phyloP scores from a whole-genome alignment of 345 rosid genomes.

The Heritiera littoralis region DNA sequence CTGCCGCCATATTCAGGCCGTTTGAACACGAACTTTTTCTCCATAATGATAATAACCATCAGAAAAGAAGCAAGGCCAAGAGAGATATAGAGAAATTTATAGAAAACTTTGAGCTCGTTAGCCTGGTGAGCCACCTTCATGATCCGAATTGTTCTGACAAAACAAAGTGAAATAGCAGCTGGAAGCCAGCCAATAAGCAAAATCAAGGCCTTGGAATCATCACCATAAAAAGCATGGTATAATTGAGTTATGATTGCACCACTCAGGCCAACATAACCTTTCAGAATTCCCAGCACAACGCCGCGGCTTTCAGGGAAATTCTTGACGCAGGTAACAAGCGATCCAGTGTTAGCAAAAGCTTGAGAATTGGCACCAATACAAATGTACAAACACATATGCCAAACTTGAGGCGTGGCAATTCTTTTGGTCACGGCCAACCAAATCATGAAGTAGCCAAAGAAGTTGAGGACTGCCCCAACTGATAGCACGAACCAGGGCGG shows the following conservation, averaged over 20 bases:
- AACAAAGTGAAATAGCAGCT: constrained; percentile 47
- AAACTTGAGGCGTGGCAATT: constrained; percentile 38
- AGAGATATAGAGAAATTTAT: constrained; percentile 52
- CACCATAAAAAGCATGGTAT: constrained; percentile 47
- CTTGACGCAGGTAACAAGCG: constrained; percentile 61
- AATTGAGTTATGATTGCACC: constrained; percentile 62
- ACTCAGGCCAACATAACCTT: constrained; percentile 57
- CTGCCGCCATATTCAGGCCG: constrained; percentile 43
- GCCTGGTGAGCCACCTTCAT: constrained; percentile 46
- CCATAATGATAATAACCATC: constrained; percentile 48
- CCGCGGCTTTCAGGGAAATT: constrained; percentile 69
- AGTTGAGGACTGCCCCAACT: constrained; percentile 53
- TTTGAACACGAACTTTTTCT: constrained; percentile 36
- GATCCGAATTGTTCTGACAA: constrained; percentile 44
- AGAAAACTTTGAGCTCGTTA: constrained; percentile 54
- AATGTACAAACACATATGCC: constrained; percentile 73
- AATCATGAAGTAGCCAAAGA: constrained; percentile 69
- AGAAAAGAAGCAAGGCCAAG: constrained; percentile 62
- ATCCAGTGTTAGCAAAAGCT: constrained; percentile 59
- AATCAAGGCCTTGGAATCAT: constrained; percentile 43
- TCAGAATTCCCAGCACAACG: constrained; percentile 53
- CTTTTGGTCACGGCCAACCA: constrained; percentile 59
- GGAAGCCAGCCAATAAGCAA: constrained; percentile 65
- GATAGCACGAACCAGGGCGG: constrained; percentile 73
- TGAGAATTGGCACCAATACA: constrained; percentile 66